Conservation (phyloP, 192 early-diverging fungal genomes). For the Endogone sp. region DNA sequence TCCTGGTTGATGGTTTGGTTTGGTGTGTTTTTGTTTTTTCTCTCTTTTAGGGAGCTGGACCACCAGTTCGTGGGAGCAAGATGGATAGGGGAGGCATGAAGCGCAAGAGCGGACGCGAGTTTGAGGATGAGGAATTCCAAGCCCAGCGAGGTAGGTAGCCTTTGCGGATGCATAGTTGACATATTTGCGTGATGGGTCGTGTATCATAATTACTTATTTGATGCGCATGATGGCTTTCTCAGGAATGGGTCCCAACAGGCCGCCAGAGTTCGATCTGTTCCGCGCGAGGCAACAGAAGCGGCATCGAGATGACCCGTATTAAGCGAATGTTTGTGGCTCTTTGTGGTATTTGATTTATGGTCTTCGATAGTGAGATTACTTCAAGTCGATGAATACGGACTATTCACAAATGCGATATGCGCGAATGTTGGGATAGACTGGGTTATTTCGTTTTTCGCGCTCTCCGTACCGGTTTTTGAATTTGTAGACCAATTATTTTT, state of each 20-base stretch:
- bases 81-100: conserved; percentile 28
- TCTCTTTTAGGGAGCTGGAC: not conserved
- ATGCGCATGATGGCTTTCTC: not conserved
- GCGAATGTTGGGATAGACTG: no score
- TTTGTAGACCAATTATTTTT: no score
- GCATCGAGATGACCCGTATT: conserved; percentile 29
- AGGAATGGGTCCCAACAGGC: conserved; percentile 48
- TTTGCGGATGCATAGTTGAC: not conserved
- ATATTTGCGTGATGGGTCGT: not conserved
- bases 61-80: not conserved
- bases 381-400: no score
- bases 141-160: conserved; percentile 8
- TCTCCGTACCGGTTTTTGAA: no score
- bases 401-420: no score
- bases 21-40: no score
- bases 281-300: conserved; percentile 38
- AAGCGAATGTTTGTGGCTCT: no score
- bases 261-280: conserved; percentile 53
- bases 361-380: no score
- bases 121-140: conserved; percentile 35
- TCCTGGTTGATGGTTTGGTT: no score
- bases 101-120: conserved; percentile 37
- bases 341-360: no score
- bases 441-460: no score
- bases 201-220: not conserved